A percentile compares a stretch with the other conserved stretches of the same genome.
Conservation (phyloP, 1,139 yeast species). For the Pichiaceae sp. region DNA sequence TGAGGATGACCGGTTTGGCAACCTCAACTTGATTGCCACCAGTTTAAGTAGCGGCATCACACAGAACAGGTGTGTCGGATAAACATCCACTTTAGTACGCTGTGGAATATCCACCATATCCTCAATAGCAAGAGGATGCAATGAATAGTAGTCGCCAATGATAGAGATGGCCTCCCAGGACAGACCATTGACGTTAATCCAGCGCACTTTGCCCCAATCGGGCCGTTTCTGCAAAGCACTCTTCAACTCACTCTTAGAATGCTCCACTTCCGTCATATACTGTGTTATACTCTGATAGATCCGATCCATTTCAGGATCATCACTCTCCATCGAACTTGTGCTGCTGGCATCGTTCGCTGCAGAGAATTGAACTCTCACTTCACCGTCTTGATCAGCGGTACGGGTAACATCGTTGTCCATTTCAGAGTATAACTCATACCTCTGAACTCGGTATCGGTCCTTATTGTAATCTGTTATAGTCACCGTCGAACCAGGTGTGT, state of each 20-base stretch:
- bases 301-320: conserved; percentile 4
- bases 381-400: conserved; percentile 3
- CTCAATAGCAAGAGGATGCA: conserved; percentile 44
- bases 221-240: conserved; percentile 25
- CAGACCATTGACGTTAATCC: conserved; percentile 48
- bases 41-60: conserved; percentile 42
- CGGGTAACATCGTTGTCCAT: conserved; percentile 9
- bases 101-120: conserved; percentile 54
- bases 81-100: conserved; percentile 44
- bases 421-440: conserved; percentile 27
- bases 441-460: conserved; percentile 31
- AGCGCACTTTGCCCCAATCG: conserved; percentile 39
- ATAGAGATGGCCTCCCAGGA: conserved; percentile 49
- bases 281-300: conserved; percentile 4
- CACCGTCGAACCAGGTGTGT: conserved; percentile 26
- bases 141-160: conserved; percentile 32
- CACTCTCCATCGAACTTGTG: neutral
- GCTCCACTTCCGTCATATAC: conserved; percentile 14
- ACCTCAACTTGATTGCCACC: conserved; percentile 20
- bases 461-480: conserved; percentile 36
- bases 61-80: conserved; percentile 39
- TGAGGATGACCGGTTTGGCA: neutral
- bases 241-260: conserved; percentile 19
- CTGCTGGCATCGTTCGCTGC: conserved; percentile 1
- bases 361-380: conserved; percentile 1